Base-by-base conservation (phyloP, 2,329 filamentous ascomycete genomes). In the Fusarium sp. region DNA sequence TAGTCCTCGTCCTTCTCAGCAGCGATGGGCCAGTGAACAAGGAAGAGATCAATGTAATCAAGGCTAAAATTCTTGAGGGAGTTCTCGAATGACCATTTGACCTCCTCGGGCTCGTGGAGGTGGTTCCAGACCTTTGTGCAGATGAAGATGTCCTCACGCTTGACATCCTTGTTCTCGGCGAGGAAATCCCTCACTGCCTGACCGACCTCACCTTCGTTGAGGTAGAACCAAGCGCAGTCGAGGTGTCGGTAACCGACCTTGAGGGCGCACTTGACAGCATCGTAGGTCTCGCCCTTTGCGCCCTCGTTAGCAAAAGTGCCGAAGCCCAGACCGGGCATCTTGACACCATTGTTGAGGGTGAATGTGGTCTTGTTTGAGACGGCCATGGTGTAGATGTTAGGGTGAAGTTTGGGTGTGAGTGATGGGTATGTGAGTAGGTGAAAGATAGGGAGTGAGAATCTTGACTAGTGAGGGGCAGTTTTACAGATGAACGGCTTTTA, bases 301-400 rank as follows among this genome's bases (percentile, higher is more conserved):
- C 80, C 91, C 82, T 93, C 91, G 80, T 87, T 92, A 79, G 89
- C 87, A 77, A 91, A 91, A 74, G 90, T 91, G 74, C 90, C 90
- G 75, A 92, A 91, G 31, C 90, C 90, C 36, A 91, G 81, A 52
- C 84, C 89, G 68, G 90, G 90, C 73, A 91, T 89, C 78, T 84
- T 85, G 65, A 91, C 87, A 64, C 84, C 84, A 71, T 86, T 86
- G 80, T 84, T 84, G 67, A 86, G 81, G 44, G 82, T 85, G 75
- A 84, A 85, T 7, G 78, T 82, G 50, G 71, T 75, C 58, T 78
- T 79, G 68, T 78, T 78, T 58, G 75, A 74, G 44, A 70, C 61
- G 12, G 68, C 49, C 72, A 74, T 75, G 29, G 41, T 60, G 61
- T 42, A 47, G 45, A 31, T 70, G 66, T 63, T 61, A 22, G 29